Evolutionary conservation across 192 early-diverging fungal species (phyloP).

Genomic region (Irineochytrium annulatum): DNA sequence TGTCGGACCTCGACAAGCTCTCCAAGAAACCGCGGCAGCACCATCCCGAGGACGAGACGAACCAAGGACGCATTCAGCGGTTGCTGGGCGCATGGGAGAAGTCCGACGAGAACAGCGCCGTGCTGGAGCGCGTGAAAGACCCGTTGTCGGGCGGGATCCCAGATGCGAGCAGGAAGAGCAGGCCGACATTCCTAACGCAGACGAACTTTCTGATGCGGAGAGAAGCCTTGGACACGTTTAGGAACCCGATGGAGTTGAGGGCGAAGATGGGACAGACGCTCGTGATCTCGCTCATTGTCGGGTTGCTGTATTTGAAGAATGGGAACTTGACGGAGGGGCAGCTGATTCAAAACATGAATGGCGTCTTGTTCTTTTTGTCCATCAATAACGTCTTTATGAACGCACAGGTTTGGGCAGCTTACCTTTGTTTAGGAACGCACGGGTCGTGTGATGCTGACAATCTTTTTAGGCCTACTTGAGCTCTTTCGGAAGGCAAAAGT

Average conservation of each 20-base stretch:
- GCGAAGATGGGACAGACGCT: conserved; percentile 41
- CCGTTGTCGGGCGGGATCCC: conserved; percentile 30
- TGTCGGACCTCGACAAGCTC: background rate
- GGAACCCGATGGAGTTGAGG: conserved; percentile 48
- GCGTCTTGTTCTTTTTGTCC: conserved; percentile 49
- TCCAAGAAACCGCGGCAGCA: conserved; percentile 1
- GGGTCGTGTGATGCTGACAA: background rate
- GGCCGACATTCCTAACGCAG: conserved; percentile 28
- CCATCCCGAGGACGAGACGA: conserved; percentile 21
- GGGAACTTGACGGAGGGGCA: conserved; percentile 18
- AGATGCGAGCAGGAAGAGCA: conserved; percentile 1
- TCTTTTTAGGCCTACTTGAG: conserved; percentile 21
- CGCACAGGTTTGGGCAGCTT: conserved; percentile 24
- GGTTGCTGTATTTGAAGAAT: conserved; percentile 50
- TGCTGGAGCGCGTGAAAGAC: conserved; percentile 18
- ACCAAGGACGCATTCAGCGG: conserved; percentile 16
- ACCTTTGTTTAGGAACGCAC: background rate
- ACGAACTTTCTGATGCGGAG: conserved; percentile 39
- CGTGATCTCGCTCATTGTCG: conserved; percentile 49
- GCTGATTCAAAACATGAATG: conserved; percentile 49
- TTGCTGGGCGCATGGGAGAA: conserved; percentile 39
- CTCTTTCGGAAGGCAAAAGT: conserved; percentile 47
- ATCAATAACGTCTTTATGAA: conserved; percentile 42
- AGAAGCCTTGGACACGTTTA: conserved; percentile 36
- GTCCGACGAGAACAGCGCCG: conserved; percentile 19